Evolutionary conservation across 352 stramenopile genomes (phyloP).

Genomic region (Globisporangium spiculum): DNA sequence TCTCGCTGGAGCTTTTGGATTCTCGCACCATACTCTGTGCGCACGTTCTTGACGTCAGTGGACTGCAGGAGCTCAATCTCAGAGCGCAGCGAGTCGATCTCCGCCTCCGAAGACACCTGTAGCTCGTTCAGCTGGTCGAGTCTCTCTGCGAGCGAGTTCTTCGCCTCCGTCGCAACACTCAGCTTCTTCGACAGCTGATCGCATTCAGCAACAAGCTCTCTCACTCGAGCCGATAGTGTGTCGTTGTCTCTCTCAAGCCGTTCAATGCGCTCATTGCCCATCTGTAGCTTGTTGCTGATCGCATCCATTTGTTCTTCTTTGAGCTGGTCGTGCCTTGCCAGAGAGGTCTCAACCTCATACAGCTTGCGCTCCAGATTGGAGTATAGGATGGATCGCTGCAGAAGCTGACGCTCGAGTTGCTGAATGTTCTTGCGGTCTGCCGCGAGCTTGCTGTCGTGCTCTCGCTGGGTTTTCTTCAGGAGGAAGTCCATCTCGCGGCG

Average conservation of each 20-base stretch:
- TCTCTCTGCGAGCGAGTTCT: conserved; percentile 48
- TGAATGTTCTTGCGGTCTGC: conserved; percentile 66
- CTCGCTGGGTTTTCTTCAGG: conserved; percentile 69
- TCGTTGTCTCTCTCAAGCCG: conserved; percentile 43
- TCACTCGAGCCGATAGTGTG: conserved; percentile 27
- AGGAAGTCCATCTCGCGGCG: conserved; percentile 62
- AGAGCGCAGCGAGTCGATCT: conserved; percentile 53
- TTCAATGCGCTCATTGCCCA: conserved; percentile 23
- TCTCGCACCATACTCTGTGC: conserved; percentile 34
- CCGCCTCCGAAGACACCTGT: conserved; percentile 34
- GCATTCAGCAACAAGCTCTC: conserved; percentile 27
- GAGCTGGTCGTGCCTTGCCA: conserved; percentile 46
- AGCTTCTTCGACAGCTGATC: conserved; percentile 33
- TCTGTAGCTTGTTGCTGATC: conserved; percentile 31
- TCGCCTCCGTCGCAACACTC: conserved; percentile 39
- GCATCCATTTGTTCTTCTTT: conserved; percentile 45
- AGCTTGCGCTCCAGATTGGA: conserved; percentile 67
- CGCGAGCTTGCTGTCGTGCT: conserved; percentile 62
- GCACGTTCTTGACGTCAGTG: conserved; percentile 52
- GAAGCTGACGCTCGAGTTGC: conserved; percentile 73
- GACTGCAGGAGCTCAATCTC: conserved; percentile 70
- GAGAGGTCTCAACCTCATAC: conserved; percentile 62
- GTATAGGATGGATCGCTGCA: conserved; percentile 58
- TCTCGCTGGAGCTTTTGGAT: conserved; percentile 62
- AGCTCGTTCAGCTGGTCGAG: conserved; percentile 46